Base-by-base conservation (phyloP, 169 alveolate species). In the Cryptosporidium baileyi region DNA sequence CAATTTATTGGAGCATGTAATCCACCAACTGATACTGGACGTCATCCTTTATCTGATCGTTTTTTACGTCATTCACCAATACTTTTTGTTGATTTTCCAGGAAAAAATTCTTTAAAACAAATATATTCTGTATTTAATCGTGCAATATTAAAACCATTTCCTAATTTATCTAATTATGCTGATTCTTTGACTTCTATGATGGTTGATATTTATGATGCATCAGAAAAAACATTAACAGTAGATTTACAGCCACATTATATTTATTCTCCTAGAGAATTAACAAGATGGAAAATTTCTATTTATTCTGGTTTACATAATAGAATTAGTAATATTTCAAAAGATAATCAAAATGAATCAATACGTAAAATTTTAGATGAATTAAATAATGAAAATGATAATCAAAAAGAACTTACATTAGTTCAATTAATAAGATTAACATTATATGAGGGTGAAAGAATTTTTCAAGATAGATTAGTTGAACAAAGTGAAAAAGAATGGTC, bases 1-100 rank as follows among this genome's bases (percentile, higher is more conserved):
- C 97, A 97, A 89, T 96, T 98, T 82, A 98, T 97, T 0, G 99
- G 99, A 6, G 99, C 99, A 11, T 97, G 99, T 92, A 98, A 98
- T 81, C 99, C 99, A 1, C 99, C 99, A 40, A 97, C 99, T 0
- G 99, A 97, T 90, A 97, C 97, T 3, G 99, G 99, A 13, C 92
- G 99, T 80, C 97, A 95, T 67, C 99, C 98, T 15, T 91, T 98
- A 90, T 93, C 97, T 60, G 97, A 96, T 63, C 93, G 99, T 52
- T 98, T 97, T 89, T 90, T 97, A 65, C 89, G 99, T 51, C 99
- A 96, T 88, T 92, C 96, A 24, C 98, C 99, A 0, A 88, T 98
- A 38, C 88, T 98, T 41, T 95, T 96, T 65, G 99, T 97, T 28
- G 99, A 98, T 91, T 98, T 96, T 95, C 99, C 99, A n/a, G 99